Conservation (phyloP, 345 rosid genomes). For the Cardamine chenopodiifolia region DNA sequence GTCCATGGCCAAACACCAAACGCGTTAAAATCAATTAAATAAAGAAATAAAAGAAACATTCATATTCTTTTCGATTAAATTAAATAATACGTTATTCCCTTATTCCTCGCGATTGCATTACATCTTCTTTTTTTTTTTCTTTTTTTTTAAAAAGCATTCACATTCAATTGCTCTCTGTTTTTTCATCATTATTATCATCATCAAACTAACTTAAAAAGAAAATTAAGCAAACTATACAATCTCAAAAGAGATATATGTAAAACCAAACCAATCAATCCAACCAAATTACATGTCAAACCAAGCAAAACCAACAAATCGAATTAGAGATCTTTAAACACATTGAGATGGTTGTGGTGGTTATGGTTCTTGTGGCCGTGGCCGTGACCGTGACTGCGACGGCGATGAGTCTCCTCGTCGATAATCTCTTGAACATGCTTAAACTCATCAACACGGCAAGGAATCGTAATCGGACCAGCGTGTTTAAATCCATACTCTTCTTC, state of each 20-base stretch:
- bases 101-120: slow-evolving; percentile 33
- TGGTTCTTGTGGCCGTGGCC: slow-evolving; percentile 33
- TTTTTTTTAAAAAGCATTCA: neutral
- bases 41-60: slow-evolving; percentile 16
- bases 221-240: slow-evolving; percentile 22
- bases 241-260: slow-evolving; percentile 6
- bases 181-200: slow-evolving; percentile 37
- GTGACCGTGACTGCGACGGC: slow-evolving; percentile 42
- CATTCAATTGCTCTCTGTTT: slow-evolving; percentile 26
- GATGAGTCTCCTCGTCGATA: slow-evolving; percentile 63
- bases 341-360: slow-evolving; percentile 31
- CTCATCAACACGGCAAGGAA: slow-evolving; percentile 83
- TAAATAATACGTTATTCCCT: slow-evolving; percentile 20
- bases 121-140: too few relatives aligned
- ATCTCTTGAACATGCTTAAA: slow-evolving; percentile 68
- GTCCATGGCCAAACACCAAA: slow-evolving; percentile 21
- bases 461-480: slow-evolving; percentile 75
- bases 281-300: slow-evolving; percentile 24
- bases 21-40: slow-evolving; percentile 28
- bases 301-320: slow-evolving; percentile 31
- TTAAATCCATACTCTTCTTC: slow-evolving; percentile 83
- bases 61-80: slow-evolving; percentile 17
- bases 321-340: slow-evolving; percentile 19
- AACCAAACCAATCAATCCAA: slow-evolving; percentile 31
- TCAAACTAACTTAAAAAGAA: slow-evolving; percentile 8